Evolutionary conservation across 2,329 filamentous ascomycete species (phyloP), one percentile per base, ranked within the genome.

Genomic region (Clarireedia sp.): DNA sequence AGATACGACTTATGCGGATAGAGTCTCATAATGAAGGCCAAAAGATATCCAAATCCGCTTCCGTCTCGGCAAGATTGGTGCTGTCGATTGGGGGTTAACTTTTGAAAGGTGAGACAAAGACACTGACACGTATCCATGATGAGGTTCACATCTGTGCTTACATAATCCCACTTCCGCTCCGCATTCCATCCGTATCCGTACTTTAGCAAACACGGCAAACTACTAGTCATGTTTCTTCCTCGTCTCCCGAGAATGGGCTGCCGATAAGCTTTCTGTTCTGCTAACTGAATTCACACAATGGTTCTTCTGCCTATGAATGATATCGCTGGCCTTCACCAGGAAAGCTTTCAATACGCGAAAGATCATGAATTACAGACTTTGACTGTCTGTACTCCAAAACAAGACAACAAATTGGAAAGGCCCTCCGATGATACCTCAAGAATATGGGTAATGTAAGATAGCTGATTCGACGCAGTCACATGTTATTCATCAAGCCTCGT

Each of bases 361-460:
- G 52, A 50, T 26, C 52, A 55, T 26, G 52, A 55, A 16, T 36
- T 55, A 19, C 52, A 55, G 12, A 50, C 52, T 21, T 43, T 55
- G 16, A 50, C 46, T 38, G 33, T 55, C 19, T 55, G 37, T 16
- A 8, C 26, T 17, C 8, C 33, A n/a, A 29, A 7, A 10, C 26
- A 0, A 5, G 26, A 44, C 3, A 44, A 12, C 3, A 24, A 26
- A 5, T 5, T 5, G 1, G 17, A 23, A 5, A 1, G 8, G 16
- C n/a, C 3, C 16, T 23, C 51, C 26, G 26, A 29, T 5, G 21
- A 47, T 9, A 14, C 19, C 14, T 26, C 38, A 6, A 55, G 43
- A 37, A 19, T 55, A 37, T 50, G 52, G 52, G 16, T 55, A 26
- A 50, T 55, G 52, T 55, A 55, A 50, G 38, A 44, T 21, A 16